Conservation (phyloP, 257 asterid genomes). For the Penstemon newberryi region DNA sequence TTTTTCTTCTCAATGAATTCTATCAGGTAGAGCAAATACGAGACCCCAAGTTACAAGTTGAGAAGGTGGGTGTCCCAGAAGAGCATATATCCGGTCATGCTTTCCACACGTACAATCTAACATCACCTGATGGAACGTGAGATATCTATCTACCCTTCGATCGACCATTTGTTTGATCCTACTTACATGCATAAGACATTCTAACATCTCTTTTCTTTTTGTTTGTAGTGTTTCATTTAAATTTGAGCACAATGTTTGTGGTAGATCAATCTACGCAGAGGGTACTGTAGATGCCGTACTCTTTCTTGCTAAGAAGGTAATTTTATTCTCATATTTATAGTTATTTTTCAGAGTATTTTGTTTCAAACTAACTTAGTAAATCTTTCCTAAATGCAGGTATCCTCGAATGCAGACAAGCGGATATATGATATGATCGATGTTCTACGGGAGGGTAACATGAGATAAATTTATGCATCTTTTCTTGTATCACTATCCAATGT, state of each 20-base stretch:
- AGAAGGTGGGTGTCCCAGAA: conserved; percentile 91
- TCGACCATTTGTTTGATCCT: conserved; percentile 1
- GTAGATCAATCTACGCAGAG: conserved; percentile 96
- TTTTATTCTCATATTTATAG: neutral
- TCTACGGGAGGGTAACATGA: conserved; percentile 89
- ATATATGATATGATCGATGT: conserved; percentile 89
- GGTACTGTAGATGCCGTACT: conserved; percentile 94
- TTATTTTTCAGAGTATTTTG: neutral
- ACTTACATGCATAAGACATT: conserved; percentile 16
- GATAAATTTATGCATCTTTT: conserved; percentile 34
- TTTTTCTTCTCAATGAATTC: conserved; percentile 12
- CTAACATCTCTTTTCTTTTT: conserved; percentile 22
- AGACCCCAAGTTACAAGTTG: conserved; percentile 78
- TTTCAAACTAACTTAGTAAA: neutral
- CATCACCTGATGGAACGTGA: conserved; percentile 90
- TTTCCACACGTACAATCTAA: conserved; percentile 83
- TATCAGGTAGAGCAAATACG: conserved; percentile 67
- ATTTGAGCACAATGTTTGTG: conserved; percentile 96
- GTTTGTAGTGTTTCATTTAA: conserved; percentile 73
- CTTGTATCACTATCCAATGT: neutral
- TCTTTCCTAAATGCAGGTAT: conserved; percentile 51
- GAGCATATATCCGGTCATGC: conserved; percentile 93
- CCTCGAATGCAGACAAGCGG: conserved; percentile 63
- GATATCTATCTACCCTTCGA: conserved; percentile 20
- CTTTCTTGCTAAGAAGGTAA: conserved; percentile 87